A percentile compares a stretch with the other conserved stretches of the same genome.
Evolutionary conservation across 1,284 basidiomycete species (phyloP).

Genomic region (Ustilago nuda): DNA sequence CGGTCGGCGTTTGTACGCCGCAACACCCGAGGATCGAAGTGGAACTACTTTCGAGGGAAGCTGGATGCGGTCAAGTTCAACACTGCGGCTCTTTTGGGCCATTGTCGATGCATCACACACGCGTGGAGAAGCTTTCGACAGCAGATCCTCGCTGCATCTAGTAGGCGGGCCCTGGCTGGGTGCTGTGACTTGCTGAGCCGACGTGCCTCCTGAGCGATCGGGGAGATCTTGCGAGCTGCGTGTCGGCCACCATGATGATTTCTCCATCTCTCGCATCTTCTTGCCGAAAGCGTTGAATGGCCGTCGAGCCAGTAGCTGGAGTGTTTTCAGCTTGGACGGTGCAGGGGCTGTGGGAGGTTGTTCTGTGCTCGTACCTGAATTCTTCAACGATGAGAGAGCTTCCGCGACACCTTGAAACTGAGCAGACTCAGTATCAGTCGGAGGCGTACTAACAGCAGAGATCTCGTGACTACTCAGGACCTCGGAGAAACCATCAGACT

Average conservation of each 20-base stretch:
- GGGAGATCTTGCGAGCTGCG: slow-evolving; percentile 17
- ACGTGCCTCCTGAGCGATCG: background rate
- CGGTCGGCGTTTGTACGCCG: slow-evolving; percentile 27
- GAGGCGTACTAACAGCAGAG: background rate
- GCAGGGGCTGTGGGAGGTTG: background rate
- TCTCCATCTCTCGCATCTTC: slow-evolving; percentile 35
- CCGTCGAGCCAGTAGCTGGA: slow-evolving; percentile 31
- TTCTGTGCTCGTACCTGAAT: background rate
- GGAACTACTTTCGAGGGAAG: slow-evolving; percentile 33
- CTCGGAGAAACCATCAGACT: background rate
- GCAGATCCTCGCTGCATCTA: slow-evolving; percentile 39
- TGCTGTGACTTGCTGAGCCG: background rate
- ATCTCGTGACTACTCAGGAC: background rate
- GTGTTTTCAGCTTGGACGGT: slow-evolving; percentile 32
- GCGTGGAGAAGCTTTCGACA: slow-evolving; percentile 27
- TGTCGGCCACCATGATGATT: slow-evolving; percentile 30
- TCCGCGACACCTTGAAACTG: background rate
- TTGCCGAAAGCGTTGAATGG: slow-evolving; percentile 38
- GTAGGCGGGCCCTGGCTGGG: background rate
- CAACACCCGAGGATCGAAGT: slow-evolving; percentile 9
- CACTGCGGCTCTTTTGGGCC: slow-evolving; percentile 28
- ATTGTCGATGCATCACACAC: slow-evolving; percentile 10
- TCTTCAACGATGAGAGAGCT: background rate
- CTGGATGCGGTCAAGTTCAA: slow-evolving; percentile 34
- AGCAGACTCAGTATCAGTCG: background rate